Evolutionary conservation across 495 filamentous ascomycete genomes (phyloP), one percentile per base, ranked within the genome.

Genomic region (Geoglossum glabrum): DNA sequence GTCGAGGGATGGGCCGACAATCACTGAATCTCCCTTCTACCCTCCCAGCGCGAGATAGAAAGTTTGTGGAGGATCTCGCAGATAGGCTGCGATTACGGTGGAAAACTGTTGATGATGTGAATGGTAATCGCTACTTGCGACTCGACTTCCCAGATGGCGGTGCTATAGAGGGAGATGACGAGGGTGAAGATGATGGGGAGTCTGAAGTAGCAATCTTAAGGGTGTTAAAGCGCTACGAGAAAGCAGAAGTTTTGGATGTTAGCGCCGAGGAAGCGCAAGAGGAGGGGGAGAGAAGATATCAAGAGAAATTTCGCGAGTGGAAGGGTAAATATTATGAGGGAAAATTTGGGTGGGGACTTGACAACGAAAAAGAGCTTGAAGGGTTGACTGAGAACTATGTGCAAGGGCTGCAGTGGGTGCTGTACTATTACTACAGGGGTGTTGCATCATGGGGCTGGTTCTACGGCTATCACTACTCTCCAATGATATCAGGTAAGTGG

Each of bases 381-480:
- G 83, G 86, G 60, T 73, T 99, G 61, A 81, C 86, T 0, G 87
- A 95, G 70, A 99, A 97, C 71, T 99, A 99, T 68, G 85, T 99
- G 6, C 86, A 97, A 72, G 93, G 93, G 28, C 71, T 99, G 54
- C 93, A 99, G 65, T 99, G 93, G 93, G 93, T 99, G 34, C 72
- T 99, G 38, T 95, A 83, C 70, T 98, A 98, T 71, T 99, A 99
- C 66, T 97, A 99, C 66, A 82, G 85, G 56, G 92, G 93, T 54
- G 89, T 99, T 57, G 93, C 83, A 27, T 96, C 90, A 54, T 99
- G 93, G 93, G 86, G 92, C 26, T 99, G 93, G 93, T 99, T 85
- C 70, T 99, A 96, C 70, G 69, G 73, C 34, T 99, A 94, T 65
- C 93, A 99, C 70, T 99, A 97, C 69, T 83, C 93, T 4, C 93